Base-by-base conservation (phyloP, 2,329 filamentous ascomycete species). In the Cladosporium sp. region DNA sequence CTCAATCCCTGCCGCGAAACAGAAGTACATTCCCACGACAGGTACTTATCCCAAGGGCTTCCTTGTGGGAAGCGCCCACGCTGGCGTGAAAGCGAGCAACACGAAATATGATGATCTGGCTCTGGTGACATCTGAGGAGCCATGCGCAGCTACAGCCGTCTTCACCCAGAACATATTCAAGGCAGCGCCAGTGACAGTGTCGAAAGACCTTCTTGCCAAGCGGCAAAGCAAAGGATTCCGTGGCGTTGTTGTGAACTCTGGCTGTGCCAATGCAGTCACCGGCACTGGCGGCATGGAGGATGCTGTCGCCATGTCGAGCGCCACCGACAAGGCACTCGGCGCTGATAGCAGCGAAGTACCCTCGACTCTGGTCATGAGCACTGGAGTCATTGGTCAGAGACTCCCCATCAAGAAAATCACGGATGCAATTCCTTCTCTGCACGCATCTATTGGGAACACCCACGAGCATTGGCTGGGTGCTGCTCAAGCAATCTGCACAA, bases 151-250 rank as follows among this genome's bases (percentile, higher is more conserved):
- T 9, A 91, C 92, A 0, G 94, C 91, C 6, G 92, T 97, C 45
- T 97, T 97, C 77, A 99, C 94, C 56, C 95, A 91, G 74, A 99
- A 99, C 78, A 92, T 93, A 74, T 99, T 99, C 77, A 92, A 97
- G 75, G 94, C 94, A 17, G 94, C 94, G 10, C 94, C 94, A 4
- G 93, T 99, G 44, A 91, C 90, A 28, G 89, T 96, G 60, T 93
- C 89, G 73, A 82, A 86, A 62, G 80, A 87, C 58, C 77, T 96
- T 35, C 51, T 62, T 50, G 35, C 80, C 85, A 79, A 79, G 63
- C 83, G 84, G 64, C 77, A 80, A 48, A 89, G 90, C 58, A 73
- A 81, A 12, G 90, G 88, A 1, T 82, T 97, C 57, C 83, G 87
- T 60, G 89, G 89, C 54, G 86, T 99, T 24, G 83, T 99, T 56